Conservation (phyloP, 2,329 filamentous ascomycete species). For the Beauveria sp. region DNA sequence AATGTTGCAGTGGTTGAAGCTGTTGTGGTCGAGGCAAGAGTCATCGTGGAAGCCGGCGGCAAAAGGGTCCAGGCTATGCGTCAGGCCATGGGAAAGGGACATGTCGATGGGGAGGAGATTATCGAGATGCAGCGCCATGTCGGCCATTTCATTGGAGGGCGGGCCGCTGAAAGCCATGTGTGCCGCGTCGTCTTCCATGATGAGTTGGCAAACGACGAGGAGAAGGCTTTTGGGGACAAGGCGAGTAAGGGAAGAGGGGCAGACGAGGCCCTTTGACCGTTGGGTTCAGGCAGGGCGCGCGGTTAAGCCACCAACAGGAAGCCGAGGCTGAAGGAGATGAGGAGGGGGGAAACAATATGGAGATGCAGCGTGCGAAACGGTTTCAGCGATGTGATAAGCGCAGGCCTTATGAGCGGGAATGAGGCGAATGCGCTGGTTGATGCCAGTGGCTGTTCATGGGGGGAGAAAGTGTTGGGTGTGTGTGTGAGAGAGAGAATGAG, state of each 20-base stretch:
- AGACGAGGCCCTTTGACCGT: neutral
- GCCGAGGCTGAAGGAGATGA: neutral
- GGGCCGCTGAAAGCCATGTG: constrained; percentile 17
- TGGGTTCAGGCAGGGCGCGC: neutral
- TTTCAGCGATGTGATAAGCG: neutral
- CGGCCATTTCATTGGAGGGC: constrained; percentile 21
- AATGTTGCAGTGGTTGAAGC: constrained; percentile 13
- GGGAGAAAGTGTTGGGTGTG: neutral
- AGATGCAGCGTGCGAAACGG: neutral
- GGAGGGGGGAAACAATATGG: neutral
- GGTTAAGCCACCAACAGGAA: neutral
- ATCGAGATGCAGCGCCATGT: constrained; percentile 21
- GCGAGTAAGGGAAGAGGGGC: neutral
- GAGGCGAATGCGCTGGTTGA: neutral
- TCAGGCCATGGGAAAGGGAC: constrained; percentile 19
- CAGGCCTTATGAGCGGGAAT: neutral
- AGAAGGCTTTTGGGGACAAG: neutral
- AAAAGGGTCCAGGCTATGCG: constrained; percentile 20
- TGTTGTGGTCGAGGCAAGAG: constrained; percentile 23
- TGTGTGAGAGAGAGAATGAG: neutral
- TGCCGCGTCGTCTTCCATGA: constrained; percentile 20
- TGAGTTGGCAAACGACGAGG: constrained; percentile 11
- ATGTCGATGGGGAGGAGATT: constrained; percentile 19
- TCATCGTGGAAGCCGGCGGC: constrained; percentile 25
- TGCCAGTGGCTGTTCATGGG: neutral